These are phyloP conservation scores for Eucalyptus sp. DNA, from an alignment of 345 rosid species.

Conservation along the genomic window DNA sequence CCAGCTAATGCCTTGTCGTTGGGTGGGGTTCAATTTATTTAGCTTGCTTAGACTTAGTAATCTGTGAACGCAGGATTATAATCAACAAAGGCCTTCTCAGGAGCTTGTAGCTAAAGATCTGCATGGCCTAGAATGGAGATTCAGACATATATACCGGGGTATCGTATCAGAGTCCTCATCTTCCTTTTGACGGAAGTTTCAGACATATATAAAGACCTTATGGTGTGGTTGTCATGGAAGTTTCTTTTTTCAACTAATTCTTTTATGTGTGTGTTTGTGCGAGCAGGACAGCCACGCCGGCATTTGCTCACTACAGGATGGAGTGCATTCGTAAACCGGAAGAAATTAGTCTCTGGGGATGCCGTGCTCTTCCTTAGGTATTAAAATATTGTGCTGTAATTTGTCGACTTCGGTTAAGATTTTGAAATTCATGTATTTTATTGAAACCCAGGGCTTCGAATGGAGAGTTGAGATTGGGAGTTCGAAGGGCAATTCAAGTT, in stretches of 20 bases:
- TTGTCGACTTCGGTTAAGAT: neutral
- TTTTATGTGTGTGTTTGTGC: neutral
- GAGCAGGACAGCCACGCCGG: constrained; percentile 91
- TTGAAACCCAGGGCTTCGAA: constrained; percentile 62
- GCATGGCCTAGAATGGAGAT: constrained; percentile 92
- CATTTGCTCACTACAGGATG: constrained; percentile 99
- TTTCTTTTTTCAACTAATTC: neutral
- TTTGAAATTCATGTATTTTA: neutral
- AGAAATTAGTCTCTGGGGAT: constrained; percentile 98
- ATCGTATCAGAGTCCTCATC: neutral
- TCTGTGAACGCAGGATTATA: constrained; percentile 58
- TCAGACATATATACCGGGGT: constrained; percentile 96
- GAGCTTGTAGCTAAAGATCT: constrained; percentile 97
- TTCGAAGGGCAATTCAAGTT: constrained; percentile 80
- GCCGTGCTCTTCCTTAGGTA: constrained; percentile 97
- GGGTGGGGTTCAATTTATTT: neutral
- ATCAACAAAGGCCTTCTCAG: constrained; percentile 92
- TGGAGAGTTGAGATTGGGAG: constrained; percentile 90
- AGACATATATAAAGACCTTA: no score
- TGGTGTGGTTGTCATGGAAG: neutral
- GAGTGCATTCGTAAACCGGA: constrained; percentile 97
- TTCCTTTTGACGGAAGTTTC: neutral
- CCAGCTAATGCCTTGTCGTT: neutral
- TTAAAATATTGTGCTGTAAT: neutral
- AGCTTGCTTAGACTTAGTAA: neutral